These are phyloP conservation scores for Didymella segeticola DNA, from an alignment of 2,329 filamentous ascomycete genomes.

Conservation along the genomic window DNA sequence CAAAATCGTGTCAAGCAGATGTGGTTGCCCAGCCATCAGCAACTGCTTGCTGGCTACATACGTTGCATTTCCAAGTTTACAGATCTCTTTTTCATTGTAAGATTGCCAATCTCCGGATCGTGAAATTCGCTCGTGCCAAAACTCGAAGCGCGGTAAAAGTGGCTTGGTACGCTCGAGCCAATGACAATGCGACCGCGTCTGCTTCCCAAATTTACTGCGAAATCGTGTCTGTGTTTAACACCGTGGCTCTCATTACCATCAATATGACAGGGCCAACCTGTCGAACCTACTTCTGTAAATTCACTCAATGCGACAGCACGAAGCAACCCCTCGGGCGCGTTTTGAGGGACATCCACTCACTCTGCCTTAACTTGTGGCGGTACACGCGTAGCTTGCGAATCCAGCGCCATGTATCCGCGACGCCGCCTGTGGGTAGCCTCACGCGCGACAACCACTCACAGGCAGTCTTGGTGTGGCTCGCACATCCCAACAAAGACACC, in stretches of 20 bases:
- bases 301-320: neutral
- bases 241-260: neutral
- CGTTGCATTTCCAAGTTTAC: conserved; percentile 4
- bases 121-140: conserved; percentile 17
- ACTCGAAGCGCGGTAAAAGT: conserved; percentile 9
- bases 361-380: conserved; percentile 1
- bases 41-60: conserved; percentile 9
- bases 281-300: neutral
- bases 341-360: neutral
- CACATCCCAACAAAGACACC: conserved; percentile 14
- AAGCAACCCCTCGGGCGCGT: neutral
- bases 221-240: neutral
- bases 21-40: conserved; percentile 8
- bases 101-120: conserved; percentile 15
- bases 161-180: conserved; percentile 6
- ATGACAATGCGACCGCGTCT: conserved; percentile 4
- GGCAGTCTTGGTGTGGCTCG: neutral
- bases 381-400: conserved; percentile 11
- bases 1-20: conserved; percentile 6
- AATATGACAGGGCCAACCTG: conserved; percentile 10
- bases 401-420: conserved; percentile 12
- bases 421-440: conserved; percentile 16
- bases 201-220: neutral
- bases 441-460: conserved; percentile 4
- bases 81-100: conserved; percentile 9